Conservation (phyloP, 129 eudicot species). For the Logfia minima region DNA sequence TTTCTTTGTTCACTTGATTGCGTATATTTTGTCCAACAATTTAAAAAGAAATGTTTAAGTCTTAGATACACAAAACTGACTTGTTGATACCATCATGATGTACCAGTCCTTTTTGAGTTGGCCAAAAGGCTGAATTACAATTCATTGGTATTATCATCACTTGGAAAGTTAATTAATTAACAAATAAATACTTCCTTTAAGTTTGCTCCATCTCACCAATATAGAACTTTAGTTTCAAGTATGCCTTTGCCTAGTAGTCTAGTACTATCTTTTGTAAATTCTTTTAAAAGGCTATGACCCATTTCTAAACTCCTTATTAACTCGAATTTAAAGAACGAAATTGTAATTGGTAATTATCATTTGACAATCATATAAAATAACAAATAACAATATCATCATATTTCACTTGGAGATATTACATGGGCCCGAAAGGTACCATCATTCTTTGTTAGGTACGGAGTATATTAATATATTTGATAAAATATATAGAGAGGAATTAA, state of each 20-base stretch:
- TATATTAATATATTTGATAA: not conserved
- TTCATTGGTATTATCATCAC: constrained; percentile 23
- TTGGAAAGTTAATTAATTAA: constrained; percentile 15
- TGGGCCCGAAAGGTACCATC: constrained; percentile 13
- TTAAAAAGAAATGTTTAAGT: not conserved
- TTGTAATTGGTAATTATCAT: not conserved
- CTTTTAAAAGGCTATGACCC: not conserved
- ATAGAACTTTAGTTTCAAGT: constrained; percentile 35
- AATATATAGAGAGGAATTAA: constrained; percentile 16
- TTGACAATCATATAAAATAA: not conserved
- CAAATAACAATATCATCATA: not conserved
- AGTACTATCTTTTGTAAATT: not conserved
- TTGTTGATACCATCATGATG: constrained; percentile 33
- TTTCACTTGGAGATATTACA: constrained; percentile 1
- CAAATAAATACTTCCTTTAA: constrained; percentile 29
- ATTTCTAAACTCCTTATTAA: not conserved
- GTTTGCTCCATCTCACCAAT: constrained; percentile 32
- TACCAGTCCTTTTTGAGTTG: constrained; percentile 38
- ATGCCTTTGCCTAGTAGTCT: constrained; percentile 17
- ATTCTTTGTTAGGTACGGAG: constrained; percentile 18
- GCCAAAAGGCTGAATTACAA: constrained; percentile 26
- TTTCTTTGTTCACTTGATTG: constrained; percentile 26
- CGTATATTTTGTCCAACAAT: constrained; percentile 7
- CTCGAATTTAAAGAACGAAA: not conserved
- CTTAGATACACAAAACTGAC: constrained; percentile 19